Conservation (phyloP, 352 stramenopile species). For the Phytophthora macrochlamydospora region DNA sequence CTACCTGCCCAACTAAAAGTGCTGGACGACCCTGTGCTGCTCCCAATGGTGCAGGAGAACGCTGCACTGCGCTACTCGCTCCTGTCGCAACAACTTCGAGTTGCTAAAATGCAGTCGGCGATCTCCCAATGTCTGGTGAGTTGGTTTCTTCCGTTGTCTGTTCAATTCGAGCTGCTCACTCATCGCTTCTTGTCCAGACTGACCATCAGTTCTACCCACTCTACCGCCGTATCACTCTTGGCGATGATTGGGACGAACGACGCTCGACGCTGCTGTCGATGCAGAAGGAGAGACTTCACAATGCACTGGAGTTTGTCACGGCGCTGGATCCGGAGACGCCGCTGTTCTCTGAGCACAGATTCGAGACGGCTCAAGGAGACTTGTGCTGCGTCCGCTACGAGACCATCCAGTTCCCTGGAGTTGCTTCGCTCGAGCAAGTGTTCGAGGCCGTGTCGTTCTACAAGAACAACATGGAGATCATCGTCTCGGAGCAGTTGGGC, state of each 20-base stretch:
- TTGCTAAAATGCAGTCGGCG: not conserved
- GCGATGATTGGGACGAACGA: conserved; percentile 23
- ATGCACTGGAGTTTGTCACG: conserved; percentile 28
- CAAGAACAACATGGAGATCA: conserved; percentile 50
- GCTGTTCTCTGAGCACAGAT: conserved; percentile 29
- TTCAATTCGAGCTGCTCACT: not conserved
- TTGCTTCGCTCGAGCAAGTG: conserved; percentile 35
- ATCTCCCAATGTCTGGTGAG: not conserved
- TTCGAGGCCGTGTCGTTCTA: conserved; percentile 43
- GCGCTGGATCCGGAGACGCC: conserved; percentile 18
- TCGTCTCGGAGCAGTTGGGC: conserved; percentile 40
- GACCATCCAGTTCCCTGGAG: conserved; percentile 35
- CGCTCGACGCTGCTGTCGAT: conserved; percentile 19
- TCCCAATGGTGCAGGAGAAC: not conserved
- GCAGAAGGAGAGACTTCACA: conserved; percentile 22
- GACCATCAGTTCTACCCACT: conserved; percentile 26
- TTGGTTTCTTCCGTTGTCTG: not conserved
- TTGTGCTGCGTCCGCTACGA: conserved; percentile 40
- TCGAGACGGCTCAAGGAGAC: conserved; percentile 28
- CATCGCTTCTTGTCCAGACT: not conserved
- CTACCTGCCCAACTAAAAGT: not conserved
- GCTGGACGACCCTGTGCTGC: not conserved
- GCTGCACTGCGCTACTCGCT: not conserved
- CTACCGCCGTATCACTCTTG: conserved; percentile 30
- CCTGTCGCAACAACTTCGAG: not conserved